Conservation (phyloP, 495 filamentous ascomycete genomes). For the Jackrogersella minutella region DNA sequence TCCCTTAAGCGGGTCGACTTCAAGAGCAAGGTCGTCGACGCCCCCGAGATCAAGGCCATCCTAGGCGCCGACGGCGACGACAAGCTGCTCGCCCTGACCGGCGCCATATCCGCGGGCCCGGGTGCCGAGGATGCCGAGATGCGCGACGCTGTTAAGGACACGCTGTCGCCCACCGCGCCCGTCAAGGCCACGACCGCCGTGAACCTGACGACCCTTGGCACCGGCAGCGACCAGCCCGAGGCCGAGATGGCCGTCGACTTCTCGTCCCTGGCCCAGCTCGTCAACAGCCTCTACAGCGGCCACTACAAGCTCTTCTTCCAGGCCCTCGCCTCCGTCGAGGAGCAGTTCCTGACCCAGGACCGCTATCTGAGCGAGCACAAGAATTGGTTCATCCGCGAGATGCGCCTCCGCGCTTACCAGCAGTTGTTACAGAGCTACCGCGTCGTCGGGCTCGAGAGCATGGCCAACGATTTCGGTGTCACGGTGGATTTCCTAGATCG, state of each 20-base stretch:
- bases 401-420: conserved; percentile 93
- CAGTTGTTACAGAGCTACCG: conserved; percentile 97
- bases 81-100: conserved; percentile 78
- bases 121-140: conserved; percentile 82
- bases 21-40: conserved; percentile 97
- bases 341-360: conserved; percentile 91
- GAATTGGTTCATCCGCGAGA: conserved; percentile 96
- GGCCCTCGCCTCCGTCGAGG: conserved; percentile 89
- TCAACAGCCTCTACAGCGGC: conserved; percentile 89
- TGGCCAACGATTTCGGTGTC: conserved; percentile 96
- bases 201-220: conserved; percentile 83
- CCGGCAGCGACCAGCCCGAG: conserved; percentile 70
- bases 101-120: conserved; percentile 78
- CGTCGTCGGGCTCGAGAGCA: conserved; percentile 92
- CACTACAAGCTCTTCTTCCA: conserved; percentile 93
- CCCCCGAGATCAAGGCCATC: conserved; percentile 96
- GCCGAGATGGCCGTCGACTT: conserved; percentile 82
- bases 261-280: conserved; percentile 81
- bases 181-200: conserved; percentile 70
- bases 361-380: conserved; percentile 93
- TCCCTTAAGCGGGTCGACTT: conserved; percentile 97
- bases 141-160: conserved; percentile 62
- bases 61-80: conserved; percentile 84
- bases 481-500: conserved; percentile 94
- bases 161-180: conserved; percentile 57